Base-by-base conservation (phyloP, 257 asterid genomes). In the Mitragyna speciosa region DNA sequence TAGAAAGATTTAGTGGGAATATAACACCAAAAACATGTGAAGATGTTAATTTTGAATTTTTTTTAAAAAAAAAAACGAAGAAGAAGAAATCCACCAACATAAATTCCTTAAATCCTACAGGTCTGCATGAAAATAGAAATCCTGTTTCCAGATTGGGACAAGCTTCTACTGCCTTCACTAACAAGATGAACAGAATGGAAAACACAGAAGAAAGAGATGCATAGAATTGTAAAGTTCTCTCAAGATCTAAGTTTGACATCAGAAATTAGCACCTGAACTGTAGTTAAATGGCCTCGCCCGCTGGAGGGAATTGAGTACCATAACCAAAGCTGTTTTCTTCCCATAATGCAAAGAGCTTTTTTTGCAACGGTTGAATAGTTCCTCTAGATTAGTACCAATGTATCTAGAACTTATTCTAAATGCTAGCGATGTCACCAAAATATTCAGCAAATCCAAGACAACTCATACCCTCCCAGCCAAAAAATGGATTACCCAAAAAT, bases 1-100 rank as follows among this genome's bases (percentile, higher is more conserved):
- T 61, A 80, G 71, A 67, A 84, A 77, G 72, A 78, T 54, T 84
- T 48, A 87, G 83, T 64, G 86, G 70, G 75, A 73, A 65, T 24
- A 52, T 1, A 52, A 8, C 36, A 41, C 52, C 58, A 63, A 47
- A 26, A 24, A 69, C 7, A 43, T 3, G 4, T n/a, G n/a, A n/a
- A 51, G 58, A 77, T 5, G 16, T 6, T 22, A 17, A 31, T 49
- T 31, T n/a, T 14, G 28, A 33, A 33, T 6, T 45, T 43, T 3
- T 43, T 43, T 43, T 3, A 3, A 7, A 43, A 43, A 43, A 43
- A 7, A 45, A 45, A 8, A 45, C 2, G 49, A 45, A 45, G 49
- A 45, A 45, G 49, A 51, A 78, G 58, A 6, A 47, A 31, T 36
- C 75, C 52, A 51, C 75, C 41, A 45, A n/a, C 15, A 3, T 30